Conservation (phyloP, 1,139 yeast genomes). For the Williopsis jadinii region DNA sequence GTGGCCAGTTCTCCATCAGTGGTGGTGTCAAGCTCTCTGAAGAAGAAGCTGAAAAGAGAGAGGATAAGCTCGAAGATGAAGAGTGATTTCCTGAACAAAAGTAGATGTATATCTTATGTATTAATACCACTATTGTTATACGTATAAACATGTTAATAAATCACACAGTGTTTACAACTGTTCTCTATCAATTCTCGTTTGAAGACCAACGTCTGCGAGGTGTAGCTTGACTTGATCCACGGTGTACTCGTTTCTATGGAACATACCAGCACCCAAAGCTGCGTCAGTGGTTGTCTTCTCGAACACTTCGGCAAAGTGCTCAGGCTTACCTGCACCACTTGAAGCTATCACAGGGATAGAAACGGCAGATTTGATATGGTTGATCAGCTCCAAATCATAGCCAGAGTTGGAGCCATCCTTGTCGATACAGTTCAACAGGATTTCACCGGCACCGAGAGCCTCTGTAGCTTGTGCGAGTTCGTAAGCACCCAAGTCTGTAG, state of each 20-base stretch:
- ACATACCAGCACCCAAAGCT: constrained; percentile 96
- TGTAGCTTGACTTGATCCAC: constrained; percentile 75
- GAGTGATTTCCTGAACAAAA: constrained; percentile 21
- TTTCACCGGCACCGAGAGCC: constrained; percentile 94
- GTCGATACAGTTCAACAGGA: constrained; percentile 86
- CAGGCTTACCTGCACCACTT: constrained; percentile 92
- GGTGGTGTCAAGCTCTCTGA: constrained; percentile 68
- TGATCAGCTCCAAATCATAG: constrained; percentile 75
- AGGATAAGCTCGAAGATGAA: constrained; percentile 35
- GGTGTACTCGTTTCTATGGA: constrained; percentile 88
- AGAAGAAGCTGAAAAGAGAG: constrained; percentile 59
- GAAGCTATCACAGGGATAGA: constrained; percentile 93
- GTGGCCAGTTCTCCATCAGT: constrained; percentile 90
- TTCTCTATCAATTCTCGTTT: constrained; percentile 35
- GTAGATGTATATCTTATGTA: neutral
- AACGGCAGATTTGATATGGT: constrained; percentile 69
- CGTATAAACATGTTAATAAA: no score
- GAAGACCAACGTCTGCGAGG: constrained; percentile 43
- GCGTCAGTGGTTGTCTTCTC: constrained; percentile 81
- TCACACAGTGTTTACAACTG: neutral
- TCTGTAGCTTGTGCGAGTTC: constrained; percentile 88
- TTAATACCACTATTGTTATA: neutral
- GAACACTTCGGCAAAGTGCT: constrained; percentile 84
- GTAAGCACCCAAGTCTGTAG: constrained; percentile 83
- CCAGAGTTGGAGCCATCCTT: constrained; percentile 95